These are phyloP conservation scores for Mollisia scopiformis DNA, from an alignment of 2,329 filamentous ascomycete species.

Conservation along the genomic window DNA sequence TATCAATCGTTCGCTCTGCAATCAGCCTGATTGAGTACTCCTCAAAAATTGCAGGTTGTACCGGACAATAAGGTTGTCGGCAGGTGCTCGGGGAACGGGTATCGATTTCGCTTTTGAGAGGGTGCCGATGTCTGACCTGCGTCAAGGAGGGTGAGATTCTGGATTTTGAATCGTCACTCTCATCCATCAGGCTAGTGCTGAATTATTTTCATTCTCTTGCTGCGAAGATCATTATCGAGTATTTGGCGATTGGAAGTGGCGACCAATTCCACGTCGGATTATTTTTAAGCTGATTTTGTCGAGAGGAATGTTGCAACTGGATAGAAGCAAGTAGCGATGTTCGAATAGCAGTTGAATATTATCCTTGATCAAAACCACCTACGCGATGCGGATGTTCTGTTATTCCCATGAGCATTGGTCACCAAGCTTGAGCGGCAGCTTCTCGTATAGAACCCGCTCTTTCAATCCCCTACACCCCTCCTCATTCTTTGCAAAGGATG, in stretches of 20 bases:
- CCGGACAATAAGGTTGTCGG: neutral
- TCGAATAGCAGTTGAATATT: too few relatives aligned
- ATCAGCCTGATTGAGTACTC: neutral
- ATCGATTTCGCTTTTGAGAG: slow-evolving; percentile 2
- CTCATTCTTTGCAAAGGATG: too few relatives aligned
- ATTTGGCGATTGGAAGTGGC: neutral
- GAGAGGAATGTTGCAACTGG: neutral
- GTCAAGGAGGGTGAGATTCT: slow-evolving; percentile 1
- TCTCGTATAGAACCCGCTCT: too few relatives aligned
- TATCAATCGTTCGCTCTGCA: neutral
- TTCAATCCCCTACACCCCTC: too few relatives aligned
- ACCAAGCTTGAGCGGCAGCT: too few relatives aligned
- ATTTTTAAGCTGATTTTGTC: neutral
- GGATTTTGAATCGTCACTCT: neutral
- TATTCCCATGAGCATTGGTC: too few relatives aligned
- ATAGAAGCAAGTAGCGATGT: neutral
- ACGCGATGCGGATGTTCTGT: too few relatives aligned
- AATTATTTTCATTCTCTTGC: neutral
- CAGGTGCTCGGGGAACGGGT: neutral
- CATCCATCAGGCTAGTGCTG: neutral
- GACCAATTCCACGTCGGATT: neutral
- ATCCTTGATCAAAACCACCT: too few relatives aligned
- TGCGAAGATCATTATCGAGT: neutral
- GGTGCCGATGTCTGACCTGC: neutral
- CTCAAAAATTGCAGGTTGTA: neutral